Evolutionary conservation across 768 basidiomycete genomes (phyloP).

Genomic region (Pleurotus salmoneostramineus): DNA sequence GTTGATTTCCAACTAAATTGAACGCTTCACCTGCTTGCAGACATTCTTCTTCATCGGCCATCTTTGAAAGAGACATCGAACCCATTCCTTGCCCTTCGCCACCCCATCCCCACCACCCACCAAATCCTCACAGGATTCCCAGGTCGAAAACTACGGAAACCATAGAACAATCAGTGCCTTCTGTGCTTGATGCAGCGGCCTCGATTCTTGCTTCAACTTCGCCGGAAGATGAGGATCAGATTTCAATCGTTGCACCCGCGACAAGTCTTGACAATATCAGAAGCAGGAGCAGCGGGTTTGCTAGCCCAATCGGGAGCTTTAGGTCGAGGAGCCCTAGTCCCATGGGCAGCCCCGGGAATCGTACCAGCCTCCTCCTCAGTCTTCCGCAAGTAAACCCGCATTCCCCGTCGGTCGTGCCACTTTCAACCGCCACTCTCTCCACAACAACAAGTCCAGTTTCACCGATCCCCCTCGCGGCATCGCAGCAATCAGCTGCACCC

Average conservation of each 20-base stretch:
- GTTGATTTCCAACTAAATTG: no score
- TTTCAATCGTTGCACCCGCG: constrained; percentile 62
- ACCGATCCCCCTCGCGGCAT: background rate
- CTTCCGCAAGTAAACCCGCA: constrained; percentile 34
- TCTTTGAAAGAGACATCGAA: constrained; percentile 91
- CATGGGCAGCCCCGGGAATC: constrained; percentile 25
- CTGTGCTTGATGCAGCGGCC: constrained; percentile 82
- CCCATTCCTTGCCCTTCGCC: constrained; percentile 41
- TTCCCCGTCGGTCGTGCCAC: constrained; percentile 9
- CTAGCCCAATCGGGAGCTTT: constrained; percentile 67
- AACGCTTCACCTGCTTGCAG: constrained; percentile 20
- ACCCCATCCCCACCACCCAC: constrained; percentile 25
- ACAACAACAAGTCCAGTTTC: background rate
- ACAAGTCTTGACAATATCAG: constrained; percentile 15
- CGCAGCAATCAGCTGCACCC: background rate
- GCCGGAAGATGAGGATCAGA: constrained; percentile 46
- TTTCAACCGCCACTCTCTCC: constrained; percentile 5
- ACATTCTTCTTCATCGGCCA: constrained; percentile 82
- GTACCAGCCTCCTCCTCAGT: constrained; percentile 44
- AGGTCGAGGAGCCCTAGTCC: constrained; percentile 69
- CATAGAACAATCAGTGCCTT: constrained; percentile 77
- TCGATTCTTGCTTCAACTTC: constrained; percentile 53
- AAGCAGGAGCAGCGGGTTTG: constrained; percentile 47
- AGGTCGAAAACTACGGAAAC: constrained; percentile 70
- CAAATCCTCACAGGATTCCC: constrained; percentile 71